Base-by-base conservation (phyloP, 2,329 filamentous ascomycete species). In the Grosmannia huntii region DNA sequence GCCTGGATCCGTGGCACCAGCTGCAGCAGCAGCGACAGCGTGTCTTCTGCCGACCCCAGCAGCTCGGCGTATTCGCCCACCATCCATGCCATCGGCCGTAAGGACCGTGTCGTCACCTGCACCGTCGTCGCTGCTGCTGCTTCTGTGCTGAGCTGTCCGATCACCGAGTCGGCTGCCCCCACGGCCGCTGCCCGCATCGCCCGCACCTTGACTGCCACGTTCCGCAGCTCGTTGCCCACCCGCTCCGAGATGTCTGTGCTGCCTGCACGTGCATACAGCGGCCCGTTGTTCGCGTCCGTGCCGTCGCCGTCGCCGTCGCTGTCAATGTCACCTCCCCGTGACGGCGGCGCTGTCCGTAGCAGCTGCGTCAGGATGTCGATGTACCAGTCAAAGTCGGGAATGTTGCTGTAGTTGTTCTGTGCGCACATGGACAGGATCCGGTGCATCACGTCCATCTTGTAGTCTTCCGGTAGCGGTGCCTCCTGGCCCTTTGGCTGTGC, bases 351-450 rank as follows among this genome's bases (percentile, higher is more conserved):
- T 72, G 89, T 78, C 67, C 86, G 84, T 48, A 96, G 83, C 16
- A 99, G 79, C 68, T 96, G 90, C 5, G 89, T 86, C 33, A 99
- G 75, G 31, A 96, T 83, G 64, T 94, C 89, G 63, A 97, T 87
- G 69, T 97, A 97, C 94, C 94, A 99, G 64, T 96, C 92, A 69
- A 99, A 99, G 68, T 99, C 92, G 56, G 80, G 75, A 53, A 99
- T 77, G 66, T 90, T 89, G 46, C 81, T 80, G 69, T 97, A 99
- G 61, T 90, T 96, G 63, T 91, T 87, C 63, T 85, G 84, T 10
- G 90, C 89, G 69, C 92, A 97, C 83, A 99, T 95, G 61, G 85
- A 83, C 12, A 97, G 70, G 60, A 97, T 90, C 60, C 88, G 82
- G 59, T 81, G 80, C 56, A 97, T 89, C 23, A 96, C 89, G 65